Percentiles rank a stretch among this genome's conserved stretches.
phyloP scores from a whole-genome alignment of 2,329 filamentous ascomycete genomes.

The Aspergillus pseudoviridinutans region DNA sequence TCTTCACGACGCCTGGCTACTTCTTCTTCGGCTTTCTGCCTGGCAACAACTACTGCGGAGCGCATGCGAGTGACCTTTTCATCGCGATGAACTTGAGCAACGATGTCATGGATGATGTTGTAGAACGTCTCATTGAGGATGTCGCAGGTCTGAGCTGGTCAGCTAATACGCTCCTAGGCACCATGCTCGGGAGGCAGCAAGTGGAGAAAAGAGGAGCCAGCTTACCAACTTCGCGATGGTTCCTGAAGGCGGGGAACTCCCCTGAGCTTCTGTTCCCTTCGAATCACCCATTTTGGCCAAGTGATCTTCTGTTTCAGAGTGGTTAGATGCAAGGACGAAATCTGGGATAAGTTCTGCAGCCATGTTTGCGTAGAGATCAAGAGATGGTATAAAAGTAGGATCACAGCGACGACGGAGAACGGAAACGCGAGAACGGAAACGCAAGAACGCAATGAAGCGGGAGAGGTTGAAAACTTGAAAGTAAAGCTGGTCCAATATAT shows the following conservation, averaged over 20 bases:
- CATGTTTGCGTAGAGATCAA: not conserved
- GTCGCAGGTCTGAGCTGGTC: conserved; percentile 34
- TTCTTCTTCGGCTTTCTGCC: conserved; percentile 43
- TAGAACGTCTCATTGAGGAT: conserved; percentile 57
- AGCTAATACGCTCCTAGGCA: conserved; percentile 6
- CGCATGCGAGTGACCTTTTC: conserved; percentile 59
- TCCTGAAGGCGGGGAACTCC: conserved; percentile 30
- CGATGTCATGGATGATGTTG: conserved; percentile 58
- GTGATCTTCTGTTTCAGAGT: conserved; percentile 6
- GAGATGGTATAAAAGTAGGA: not conserved
- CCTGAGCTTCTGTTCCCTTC: conserved; percentile 22
- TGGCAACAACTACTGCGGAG: conserved; percentile 43
- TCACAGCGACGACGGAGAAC: not conserved
- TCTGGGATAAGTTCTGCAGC: not conserved
- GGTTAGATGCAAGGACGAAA: not conserved
- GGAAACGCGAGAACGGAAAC: not conserved
- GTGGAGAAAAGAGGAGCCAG: conserved; percentile 4
- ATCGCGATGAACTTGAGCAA: conserved; percentile 55
- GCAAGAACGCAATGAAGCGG: not conserved
- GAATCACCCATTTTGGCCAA: conserved; percentile 29
- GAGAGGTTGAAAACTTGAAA: not conserved
- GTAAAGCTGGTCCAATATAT: not conserved
- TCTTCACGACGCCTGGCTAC: conserved; percentile 28
- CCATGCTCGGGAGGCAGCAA: conserved; percentile 3
- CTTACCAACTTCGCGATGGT: conserved; percentile 42